Conservation (phyloP, 345 rosid species). For the Camelina neglecta region DNA sequence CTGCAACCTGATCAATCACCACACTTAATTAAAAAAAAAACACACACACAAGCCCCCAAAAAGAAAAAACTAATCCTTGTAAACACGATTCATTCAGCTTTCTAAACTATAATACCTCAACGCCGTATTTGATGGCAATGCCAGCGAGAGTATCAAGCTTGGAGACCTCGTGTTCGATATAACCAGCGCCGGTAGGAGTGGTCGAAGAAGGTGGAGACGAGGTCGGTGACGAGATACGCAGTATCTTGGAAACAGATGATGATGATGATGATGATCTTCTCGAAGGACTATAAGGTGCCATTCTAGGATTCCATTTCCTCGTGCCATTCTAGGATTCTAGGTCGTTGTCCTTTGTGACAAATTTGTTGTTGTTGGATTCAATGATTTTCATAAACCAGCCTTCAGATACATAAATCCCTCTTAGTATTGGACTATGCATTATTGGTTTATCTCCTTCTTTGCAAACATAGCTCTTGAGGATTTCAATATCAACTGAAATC, state of each 20-base stretch:
- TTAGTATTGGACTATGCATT: slow-evolving; percentile 43
- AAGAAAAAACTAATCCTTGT: no score
- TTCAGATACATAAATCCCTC: slow-evolving; percentile 52
- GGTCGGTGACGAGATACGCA: slow-evolving; percentile 38
- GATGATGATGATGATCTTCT: not conserved
- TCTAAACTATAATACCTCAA: slow-evolving; percentile 57
- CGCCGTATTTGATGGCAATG: slow-evolving; percentile 90
- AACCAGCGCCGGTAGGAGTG: slow-evolving; percentile 43
- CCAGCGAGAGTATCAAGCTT: slow-evolving; percentile 91
- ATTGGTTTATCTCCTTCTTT: slow-evolving; percentile 84
- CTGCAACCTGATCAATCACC: slow-evolving; percentile 64
- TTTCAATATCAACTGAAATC: not conserved
- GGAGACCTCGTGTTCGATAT: slow-evolving; percentile 74
- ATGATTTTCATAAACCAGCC: slow-evolving; percentile 97
- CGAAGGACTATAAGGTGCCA: slow-evolving; percentile 20
- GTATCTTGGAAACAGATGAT: slow-evolving; percentile 25
- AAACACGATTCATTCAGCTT: no score
- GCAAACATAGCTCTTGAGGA: slow-evolving; percentile 83
- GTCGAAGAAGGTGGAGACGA: slow-evolving; percentile 34
- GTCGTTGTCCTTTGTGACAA: slow-evolving; percentile 55
- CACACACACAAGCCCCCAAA: not conserved
- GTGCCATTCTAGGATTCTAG: no score
- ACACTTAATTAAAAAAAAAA: not conserved
- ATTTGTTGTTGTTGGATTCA: slow-evolving; percentile 60
- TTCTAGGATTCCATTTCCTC: no score